phyloP scores from a whole-genome alignment of 176 grass and related monocot genomes.

The Aegilops speltoides region DNA sequence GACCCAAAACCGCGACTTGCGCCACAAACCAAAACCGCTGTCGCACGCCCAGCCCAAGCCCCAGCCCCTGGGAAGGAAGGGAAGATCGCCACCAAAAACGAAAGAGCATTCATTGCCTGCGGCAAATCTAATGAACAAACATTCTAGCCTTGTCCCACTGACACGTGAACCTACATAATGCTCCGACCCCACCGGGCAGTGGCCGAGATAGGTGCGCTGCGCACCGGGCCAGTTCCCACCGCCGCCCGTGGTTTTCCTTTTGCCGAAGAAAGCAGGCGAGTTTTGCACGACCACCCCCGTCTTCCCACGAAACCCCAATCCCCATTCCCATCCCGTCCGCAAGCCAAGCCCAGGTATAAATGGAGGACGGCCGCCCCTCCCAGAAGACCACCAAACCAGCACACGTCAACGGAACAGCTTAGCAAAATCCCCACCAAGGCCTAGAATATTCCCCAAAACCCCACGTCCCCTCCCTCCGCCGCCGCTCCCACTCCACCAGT shows the following conservation, averaged over 20 bases:
- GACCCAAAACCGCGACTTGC: slow-evolving; percentile 35
- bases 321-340: neutral
- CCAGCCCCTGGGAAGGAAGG: too few species aligned
- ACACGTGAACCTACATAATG: neutral
- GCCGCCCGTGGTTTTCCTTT: slow-evolving; percentile 33
- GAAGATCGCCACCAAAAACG: neutral
- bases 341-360: slow-evolving; percentile 39
- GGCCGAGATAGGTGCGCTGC: neutral
- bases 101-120: neutral
- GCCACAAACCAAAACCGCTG: slow-evolving; percentile 28
- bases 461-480: neutral
- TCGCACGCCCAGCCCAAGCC: neutral
- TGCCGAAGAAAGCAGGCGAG: neutral
- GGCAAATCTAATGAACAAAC: neutral
- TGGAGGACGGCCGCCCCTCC: neutral
- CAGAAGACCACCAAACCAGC: neutral
- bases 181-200: neutral
- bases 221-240: neutral
- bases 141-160: neutral
- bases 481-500: neutral
- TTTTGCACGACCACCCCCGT: neutral
- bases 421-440: neutral
- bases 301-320: neutral
- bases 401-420: slow-evolving; percentile 32
- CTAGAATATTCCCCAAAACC: slow-evolving; percentile 14